Base-by-base conservation (phyloP, 2,329 filamentous ascomycete species). In the Neofusicoccum laricinum region DNA sequence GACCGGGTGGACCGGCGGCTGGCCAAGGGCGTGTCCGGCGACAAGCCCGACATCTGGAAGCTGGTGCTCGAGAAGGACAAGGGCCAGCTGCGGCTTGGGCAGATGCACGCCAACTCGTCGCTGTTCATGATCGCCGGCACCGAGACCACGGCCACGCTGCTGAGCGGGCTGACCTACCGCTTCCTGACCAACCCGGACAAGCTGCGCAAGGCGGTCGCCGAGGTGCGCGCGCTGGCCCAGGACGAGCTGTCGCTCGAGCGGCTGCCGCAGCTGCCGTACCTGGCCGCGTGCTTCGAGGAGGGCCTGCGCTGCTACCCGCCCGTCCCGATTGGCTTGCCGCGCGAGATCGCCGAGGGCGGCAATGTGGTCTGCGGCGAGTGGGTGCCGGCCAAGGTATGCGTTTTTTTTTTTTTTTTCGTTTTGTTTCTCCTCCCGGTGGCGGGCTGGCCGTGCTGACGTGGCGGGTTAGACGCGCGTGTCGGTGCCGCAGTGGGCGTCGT, bases 101-200 rank as follows among this genome's bases (percentile, higher is more conserved):
- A 82, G 57, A 78, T 82, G 70, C 71, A 79, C 17, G 64, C 73
- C 0, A 80, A 79, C 59, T 69, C 75, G 0, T 66, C 68, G 2
- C 21, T 78, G 0, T 72, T 81, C 46, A 79, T 81, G 67, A 61
- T 78, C 4, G 81, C 79, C 1, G 80, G 80, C 0, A 78, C 76
- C n/a, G 80, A 83, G 65, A 82, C 81, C 0, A 78, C 79, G 0
- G 79, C 80, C 0, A 80, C 76, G 1, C 55, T 77, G 14, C 68
- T 82, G 0, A 74, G 72, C 14, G 80, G 78, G 2, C 58, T 76
- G 5, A 78, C 75, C 0, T 81, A 71, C 59, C 63, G 72, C 15
- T 68, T 80, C 0, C 66, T 78, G 8, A 70, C 67, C 34, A 68
- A 64, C 34, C 67, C 71, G 1, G 68, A 68, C 0, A 68, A 64